Conservation (phyloP, 768 basidiomycete species). For the Suillus ampliporus region DNA sequence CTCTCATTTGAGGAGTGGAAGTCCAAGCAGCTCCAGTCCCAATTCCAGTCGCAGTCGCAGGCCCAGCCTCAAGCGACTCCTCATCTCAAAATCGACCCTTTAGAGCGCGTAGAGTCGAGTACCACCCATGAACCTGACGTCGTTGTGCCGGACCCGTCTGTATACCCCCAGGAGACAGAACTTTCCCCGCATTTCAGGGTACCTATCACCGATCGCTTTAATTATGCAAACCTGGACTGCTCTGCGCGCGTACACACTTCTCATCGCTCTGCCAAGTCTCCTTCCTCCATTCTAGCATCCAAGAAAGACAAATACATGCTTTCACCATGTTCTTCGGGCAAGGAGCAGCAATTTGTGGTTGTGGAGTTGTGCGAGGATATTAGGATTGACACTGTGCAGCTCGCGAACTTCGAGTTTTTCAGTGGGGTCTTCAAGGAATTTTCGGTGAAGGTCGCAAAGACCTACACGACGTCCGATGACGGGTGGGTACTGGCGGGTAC, state of each 20-base stretch:
- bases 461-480: conserved; percentile 62
- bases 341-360: conserved; percentile 73
- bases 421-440: conserved; percentile 96
- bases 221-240: conserved; percentile 93
- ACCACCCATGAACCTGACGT: conserved; percentile 16
- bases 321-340: conserved; percentile 76
- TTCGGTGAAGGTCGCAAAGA: conserved; percentile 85
- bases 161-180: conserved; percentile 22
- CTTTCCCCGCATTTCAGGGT: conserved; percentile 70
- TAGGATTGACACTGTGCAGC: conserved; percentile 92
- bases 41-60: conserved; percentile 34
- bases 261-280: conserved; percentile 81
- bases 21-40: conserved; percentile 58
- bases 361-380: conserved; percentile 99
- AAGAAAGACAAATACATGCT: conserved; percentile 98
- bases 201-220: conserved; percentile 86
- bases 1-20: conserved; percentile 93
- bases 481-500: conserved; percentile 79
- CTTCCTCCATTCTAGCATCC: conserved; percentile 82
- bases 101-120: conserved; percentile 11
- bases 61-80: conserved; percentile 31
- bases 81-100: conserved; percentile 12
- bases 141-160: conserved; percentile 18
- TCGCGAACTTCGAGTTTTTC: conserved; percentile 98
- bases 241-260: conserved; percentile 89